Percentiles rank a stretch among this genome's conserved stretches.
phyloP scores from a whole-genome alignment of 2,329 filamentous ascomycete species.

The Cladophialophora psammophila region DNA sequence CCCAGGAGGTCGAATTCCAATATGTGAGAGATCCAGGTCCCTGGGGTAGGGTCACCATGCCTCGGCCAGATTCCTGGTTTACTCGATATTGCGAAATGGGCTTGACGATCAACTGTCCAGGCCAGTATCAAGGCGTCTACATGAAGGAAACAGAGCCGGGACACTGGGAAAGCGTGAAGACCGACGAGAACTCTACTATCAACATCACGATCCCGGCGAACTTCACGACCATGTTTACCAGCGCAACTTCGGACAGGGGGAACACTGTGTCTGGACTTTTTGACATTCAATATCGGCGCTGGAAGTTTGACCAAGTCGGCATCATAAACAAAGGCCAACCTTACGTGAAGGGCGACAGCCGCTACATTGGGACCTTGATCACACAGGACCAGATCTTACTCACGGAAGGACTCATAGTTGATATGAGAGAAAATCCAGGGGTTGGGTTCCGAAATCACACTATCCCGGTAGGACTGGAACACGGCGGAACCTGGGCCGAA shows the following conservation, averaged over 20 bases:
- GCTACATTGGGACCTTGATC: slow-evolving; percentile 44
- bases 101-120: slow-evolving; percentile 24
- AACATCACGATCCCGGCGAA: slow-evolving; percentile 24
- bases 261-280: slow-evolving; percentile 52
- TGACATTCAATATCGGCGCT: slow-evolving; percentile 51
- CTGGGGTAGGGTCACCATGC: slow-evolving; percentile 24
- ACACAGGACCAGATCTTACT: slow-evolving; percentile 44
- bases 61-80: slow-evolving; percentile 20
- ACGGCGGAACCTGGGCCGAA: slow-evolving; percentile 25
- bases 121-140: slow-evolving; percentile 31
- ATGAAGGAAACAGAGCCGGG: slow-evolving; percentile 25
- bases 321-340: slow-evolving; percentile 45
- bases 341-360: slow-evolving; percentile 44
- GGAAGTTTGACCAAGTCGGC: slow-evolving; percentile 36
- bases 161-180: slow-evolving; percentile 15
- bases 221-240: slow-evolving; percentile 25
- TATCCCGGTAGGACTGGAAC: slow-evolving; percentile 41
- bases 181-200: slow-evolving; percentile 22
- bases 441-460: slow-evolving; percentile 56
- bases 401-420: slow-evolving; percentile 48
- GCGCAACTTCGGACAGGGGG: slow-evolving; percentile 28
- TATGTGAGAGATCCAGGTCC: slow-evolving; percentile 24
- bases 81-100: slow-evolving; percentile 24
- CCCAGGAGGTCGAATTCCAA: slow-evolving; percentile 21
- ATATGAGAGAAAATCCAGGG: slow-evolving; percentile 47